Evolutionary conservation across 345 rosid genomes (phyloP).

Genomic region (Eucalyptus cloeziana): DNA sequence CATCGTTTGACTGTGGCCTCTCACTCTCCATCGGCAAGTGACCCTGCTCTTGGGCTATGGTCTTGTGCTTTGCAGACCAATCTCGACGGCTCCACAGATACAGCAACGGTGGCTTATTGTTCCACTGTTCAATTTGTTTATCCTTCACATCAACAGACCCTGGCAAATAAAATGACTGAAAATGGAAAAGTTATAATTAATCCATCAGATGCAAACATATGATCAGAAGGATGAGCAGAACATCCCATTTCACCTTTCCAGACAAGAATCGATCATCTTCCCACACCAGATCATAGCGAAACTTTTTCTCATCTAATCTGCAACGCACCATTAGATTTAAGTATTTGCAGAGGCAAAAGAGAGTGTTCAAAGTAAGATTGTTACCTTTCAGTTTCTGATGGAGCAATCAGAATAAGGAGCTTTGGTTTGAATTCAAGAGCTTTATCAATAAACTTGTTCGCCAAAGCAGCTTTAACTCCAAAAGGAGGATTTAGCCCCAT

Average conservation of each 20-base stretch:
- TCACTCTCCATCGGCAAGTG: constrained; percentile 2
- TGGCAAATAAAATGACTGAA: constrained; percentile 89
- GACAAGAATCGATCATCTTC: constrained; percentile 50
- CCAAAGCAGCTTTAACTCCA: constrained; percentile 66
- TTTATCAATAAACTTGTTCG: constrained; percentile 66
- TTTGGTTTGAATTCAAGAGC: constrained; percentile 90
- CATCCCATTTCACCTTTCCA: constrained; percentile 52
- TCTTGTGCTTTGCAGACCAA: constrained; percentile 44
- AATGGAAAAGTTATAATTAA: neutral
- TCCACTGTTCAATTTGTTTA: constrained; percentile 78
- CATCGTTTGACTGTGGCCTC: neutral
- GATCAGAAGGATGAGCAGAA: neutral
- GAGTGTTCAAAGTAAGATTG: neutral
- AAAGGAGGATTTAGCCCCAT: constrained; percentile 98
- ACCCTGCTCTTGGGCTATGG: constrained; percentile 43
- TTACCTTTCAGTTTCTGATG: constrained; percentile 78
- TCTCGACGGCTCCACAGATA: constrained; percentile 87
- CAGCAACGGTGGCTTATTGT: constrained; percentile 47
- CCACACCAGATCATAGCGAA: constrained; percentile 68
- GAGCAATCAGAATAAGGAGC: constrained; percentile 83
- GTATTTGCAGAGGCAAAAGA: neutral
- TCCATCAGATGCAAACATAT: neutral
- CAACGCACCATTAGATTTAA: neutral
- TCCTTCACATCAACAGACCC: constrained; percentile 65
- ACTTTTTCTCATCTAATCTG: constrained; percentile 69